Base-by-base conservation (phyloP, 2,329 filamentous ascomycete genomes). In the Tolypocladium amazonense region DNA sequence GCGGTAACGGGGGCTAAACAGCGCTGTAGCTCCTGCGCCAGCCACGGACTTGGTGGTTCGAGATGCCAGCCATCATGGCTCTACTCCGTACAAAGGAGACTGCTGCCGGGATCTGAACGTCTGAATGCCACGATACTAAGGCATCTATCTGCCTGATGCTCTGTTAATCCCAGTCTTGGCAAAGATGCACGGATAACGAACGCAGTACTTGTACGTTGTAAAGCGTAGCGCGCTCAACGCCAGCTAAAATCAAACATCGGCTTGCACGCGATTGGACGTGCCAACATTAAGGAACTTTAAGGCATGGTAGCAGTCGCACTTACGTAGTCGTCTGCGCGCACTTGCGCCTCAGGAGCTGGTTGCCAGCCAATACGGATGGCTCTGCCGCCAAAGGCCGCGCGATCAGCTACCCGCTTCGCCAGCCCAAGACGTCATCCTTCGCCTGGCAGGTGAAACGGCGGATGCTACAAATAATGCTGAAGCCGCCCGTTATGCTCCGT, bases 371-470 rank as follows among this genome's bases (percentile, higher is more conserved):
- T 56, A 14, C 37, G n/a, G 35, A 27, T 1, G 54, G 23, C 54
- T 25, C 54, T 27, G 7, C 25, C 25, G 47, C 47, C 47, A 52
- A 11, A 30, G 47, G 47, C 45, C 45, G 45, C 45, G 45, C 45
- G 25, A 50, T 15, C 45, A 47, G 23, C 45, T 6, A 3, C 3
- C 11, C 14, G 25, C 45, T 27, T 50, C n/a, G 5, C 41, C 11
- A 30, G 45, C 50, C n/a, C 25, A 56, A 39, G 60, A 61, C 60
- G 60, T 61, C 60, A 61, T 59, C 58, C n/a, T 50, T 33, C 30
- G 20, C 47, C 15, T 11, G 12, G 15, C 25, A 1, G 47, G 9
- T 30, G 47, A 18, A 20, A 52, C 6, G 27, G 27, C 50, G 33
- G 18, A 33, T 52, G 47, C 47, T 52, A 61, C 45, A 56, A 56